phyloP scores from a whole-genome alignment of 179 eudicot species.

The Spinacia oleracea region DNA sequence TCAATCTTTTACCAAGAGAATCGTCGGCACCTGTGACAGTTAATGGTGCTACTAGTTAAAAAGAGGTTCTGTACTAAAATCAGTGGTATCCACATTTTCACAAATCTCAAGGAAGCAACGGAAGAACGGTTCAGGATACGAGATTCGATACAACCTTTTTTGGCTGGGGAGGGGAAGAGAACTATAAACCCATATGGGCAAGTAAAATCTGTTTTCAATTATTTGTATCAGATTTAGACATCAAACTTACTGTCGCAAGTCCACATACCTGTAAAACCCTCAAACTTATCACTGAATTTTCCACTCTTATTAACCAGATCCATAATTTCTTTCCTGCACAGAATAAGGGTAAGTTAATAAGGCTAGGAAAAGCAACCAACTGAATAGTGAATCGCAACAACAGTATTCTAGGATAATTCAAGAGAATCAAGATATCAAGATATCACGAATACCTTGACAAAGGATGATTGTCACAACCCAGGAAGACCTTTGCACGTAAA shows the following conservation, averaged over 20 bases:
- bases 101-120: background rate
- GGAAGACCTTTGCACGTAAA: conserved; percentile 48
- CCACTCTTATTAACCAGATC: conserved; percentile 69
- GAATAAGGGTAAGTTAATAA: background rate
- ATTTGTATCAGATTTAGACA: background rate
- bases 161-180: background rate
- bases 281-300: conserved; percentile 60
- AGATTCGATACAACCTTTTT: background rate
- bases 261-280: conserved; percentile 64
- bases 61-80: no score
- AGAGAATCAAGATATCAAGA: no score
- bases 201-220: background rate
- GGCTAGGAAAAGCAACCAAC: background rate
- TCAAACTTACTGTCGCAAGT: background rate
- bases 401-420: background rate
- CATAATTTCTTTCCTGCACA: conserved; percentile 81
- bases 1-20: conserved; percentile 76
- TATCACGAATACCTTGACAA: conserved; percentile 58
- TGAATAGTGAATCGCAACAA: background rate
- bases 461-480: conserved; percentile 95
- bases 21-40: conserved; percentile 52
- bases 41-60: no score
- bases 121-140: background rate
- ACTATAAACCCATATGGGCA: background rate
- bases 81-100: background rate